Conservation (phyloP, 441 rosid species). For the Populus hybrid region DNA sequence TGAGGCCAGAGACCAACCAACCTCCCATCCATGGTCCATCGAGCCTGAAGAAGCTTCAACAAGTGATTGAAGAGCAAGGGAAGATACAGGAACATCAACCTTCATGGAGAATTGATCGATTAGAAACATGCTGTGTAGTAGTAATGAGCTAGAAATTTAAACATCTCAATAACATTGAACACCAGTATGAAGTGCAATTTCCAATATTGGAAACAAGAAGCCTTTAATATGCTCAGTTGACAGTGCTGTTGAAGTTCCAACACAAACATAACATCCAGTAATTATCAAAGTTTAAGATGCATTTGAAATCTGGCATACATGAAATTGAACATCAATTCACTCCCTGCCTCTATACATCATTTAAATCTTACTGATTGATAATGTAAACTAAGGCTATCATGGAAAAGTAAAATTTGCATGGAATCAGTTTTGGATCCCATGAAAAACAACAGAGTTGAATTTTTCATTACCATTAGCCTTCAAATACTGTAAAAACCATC, state of each 20-base stretch:
- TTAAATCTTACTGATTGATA: background rate
- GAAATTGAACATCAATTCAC: background rate
- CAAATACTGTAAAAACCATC: background rate
- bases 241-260: background rate
- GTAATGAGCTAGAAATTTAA: background rate
- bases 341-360: background rate
- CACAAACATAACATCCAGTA: background rate
- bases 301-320: background rate
- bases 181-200: background rate
- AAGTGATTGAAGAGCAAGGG: conserved; percentile 68
- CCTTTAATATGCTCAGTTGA: background rate
- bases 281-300: background rate
- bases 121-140: conserved; percentile 12
- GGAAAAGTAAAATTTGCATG: background rate
- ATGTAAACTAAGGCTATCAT: background rate
- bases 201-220: background rate
- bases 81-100: conserved; percentile 83
- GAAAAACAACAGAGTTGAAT: background rate
- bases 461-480: background rate
- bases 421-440: background rate
- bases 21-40: conserved; percentile 74
- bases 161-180: background rate
- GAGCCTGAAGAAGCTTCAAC: conserved; percentile 68
- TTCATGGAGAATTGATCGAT: conserved; percentile 32
- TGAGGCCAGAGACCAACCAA: conserved; percentile 89